Base-by-base conservation (phyloP, 257 asterid species). In the Solanum paucissectum region DNA sequence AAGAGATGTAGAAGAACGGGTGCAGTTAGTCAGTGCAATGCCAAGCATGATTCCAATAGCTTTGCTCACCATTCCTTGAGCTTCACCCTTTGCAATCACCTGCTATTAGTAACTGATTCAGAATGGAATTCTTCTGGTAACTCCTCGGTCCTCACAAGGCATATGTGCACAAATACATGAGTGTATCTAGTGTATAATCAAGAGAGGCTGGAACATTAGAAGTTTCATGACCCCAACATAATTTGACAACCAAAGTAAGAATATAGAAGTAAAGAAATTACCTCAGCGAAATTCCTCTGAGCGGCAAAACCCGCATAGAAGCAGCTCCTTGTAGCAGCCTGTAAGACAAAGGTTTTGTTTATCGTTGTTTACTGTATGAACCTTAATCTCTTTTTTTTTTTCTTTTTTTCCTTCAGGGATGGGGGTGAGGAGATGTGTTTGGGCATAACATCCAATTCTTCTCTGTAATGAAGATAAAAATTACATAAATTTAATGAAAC, bases 61-160 rank as follows among this genome's bases (percentile, higher is more conserved):
- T 92, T 97, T 97, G 98, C 99, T 97, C 95, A 97, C 98, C 99
- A 97, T 97, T 90, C 99, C 99, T 91, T 95, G 99, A 90, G 99
- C 99, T 93, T 97, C 99, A 90, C 99, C 99, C 92, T 97, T 95
- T 20, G 99, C 99, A 92, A 97, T 97, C 87, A 97, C 98, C 99
- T 97, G 95, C 75, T 87, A 90, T 37, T 71, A 84, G 44, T 74
- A 52, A 89, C 10, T 46, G 68, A 16, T 46, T 81, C 40, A 81
- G 85, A 81, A 81, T 5, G 58, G 40, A 44, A 44, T 44, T 44
- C 84, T 79, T 42, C 64, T 34, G 20, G 40, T 27, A 23, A 55
- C 38, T 34, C 68, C 46, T 62, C 83, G 69, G 27, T 46, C 58
- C 32, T 42, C 88, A 84, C 27, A 86, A 42, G 34, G 75, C 36